phyloP scores from a whole-genome alignment of 1,139 yeast species.

The Hemisphaericaspora subhashii region DNA sequence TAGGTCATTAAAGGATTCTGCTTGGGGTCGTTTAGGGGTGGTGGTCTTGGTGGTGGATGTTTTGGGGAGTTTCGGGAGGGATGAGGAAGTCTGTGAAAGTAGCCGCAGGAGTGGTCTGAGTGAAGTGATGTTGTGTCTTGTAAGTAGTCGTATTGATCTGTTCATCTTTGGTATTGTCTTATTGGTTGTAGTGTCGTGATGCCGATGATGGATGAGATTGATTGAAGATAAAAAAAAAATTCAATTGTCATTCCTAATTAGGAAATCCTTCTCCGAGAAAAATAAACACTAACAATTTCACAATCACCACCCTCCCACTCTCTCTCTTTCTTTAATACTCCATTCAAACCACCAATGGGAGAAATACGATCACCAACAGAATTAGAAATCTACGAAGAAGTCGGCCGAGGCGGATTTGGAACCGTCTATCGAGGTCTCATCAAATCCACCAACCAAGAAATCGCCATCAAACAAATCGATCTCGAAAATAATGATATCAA shows the following conservation, averaged over 20 bases:
- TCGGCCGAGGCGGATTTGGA: constrained; percentile 89
- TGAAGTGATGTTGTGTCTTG: neutral
- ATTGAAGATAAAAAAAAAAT: neutral
- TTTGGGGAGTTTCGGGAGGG: neutral
- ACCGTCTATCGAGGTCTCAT: constrained; percentile 77
- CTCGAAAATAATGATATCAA: constrained; percentile 68
- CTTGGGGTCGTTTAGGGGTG: neutral
- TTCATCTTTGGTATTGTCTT: neutral
- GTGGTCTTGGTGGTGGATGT: neutral
- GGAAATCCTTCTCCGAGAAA: neutral
- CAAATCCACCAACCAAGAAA: constrained; percentile 47
- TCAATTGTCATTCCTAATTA: neutral
- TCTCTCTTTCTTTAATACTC: too few relatives aligned
- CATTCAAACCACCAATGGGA: too few relatives aligned
- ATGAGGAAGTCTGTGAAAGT: neutral
- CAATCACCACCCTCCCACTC: neutral
- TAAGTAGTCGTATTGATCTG: neutral
- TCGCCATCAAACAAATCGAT: constrained; percentile 75
- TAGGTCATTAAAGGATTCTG: constrained; percentile 13
- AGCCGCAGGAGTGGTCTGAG: neutral
- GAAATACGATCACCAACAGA: constrained; percentile 25
- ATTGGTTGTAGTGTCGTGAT: neutral
- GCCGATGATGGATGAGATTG: neutral
- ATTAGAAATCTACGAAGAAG: constrained; percentile 64
- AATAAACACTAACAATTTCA: neutral